Evolutionary conservation across 345 rosid species (phyloP).

Genomic region (Ceriops decandra): DNA sequence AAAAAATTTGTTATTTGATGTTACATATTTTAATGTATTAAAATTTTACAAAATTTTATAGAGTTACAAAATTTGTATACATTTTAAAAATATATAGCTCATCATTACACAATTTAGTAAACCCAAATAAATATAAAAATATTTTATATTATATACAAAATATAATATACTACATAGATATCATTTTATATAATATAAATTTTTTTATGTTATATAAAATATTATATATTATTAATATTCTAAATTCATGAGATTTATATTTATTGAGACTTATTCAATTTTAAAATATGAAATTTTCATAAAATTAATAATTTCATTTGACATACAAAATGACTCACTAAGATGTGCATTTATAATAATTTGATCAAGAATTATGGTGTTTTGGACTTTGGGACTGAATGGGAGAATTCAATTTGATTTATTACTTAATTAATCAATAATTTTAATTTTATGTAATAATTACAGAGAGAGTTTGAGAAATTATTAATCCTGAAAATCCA

Average conservation of each 20-base stretch:
- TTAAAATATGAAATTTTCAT: background rate
- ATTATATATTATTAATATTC: no score
- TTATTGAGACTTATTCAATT: background rate
- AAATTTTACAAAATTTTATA: no score
- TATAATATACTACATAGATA: no score
- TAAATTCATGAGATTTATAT: background rate
- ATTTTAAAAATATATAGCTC: no score
- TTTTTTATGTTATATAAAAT: no score
- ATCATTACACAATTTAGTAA: no score
- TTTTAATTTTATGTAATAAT: background rate
- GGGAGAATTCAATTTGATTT: background rate
- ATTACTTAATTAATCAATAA: background rate
- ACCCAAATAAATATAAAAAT: no score
- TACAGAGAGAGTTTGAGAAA: background rate
- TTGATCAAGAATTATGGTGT: background rate
- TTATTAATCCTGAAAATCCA: background rate
- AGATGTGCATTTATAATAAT: background rate
- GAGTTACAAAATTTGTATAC: no score
- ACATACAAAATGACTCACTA: background rate
- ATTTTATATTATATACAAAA: no score
- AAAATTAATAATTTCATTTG: background rate
- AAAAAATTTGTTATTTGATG: no score
- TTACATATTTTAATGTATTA: no score
- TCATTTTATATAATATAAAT: no score
- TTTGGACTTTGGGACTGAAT: background rate